phyloP scores from a whole-genome alignment of 495 filamentous ascomycete genomes.

The Daldinia childiae region DNA sequence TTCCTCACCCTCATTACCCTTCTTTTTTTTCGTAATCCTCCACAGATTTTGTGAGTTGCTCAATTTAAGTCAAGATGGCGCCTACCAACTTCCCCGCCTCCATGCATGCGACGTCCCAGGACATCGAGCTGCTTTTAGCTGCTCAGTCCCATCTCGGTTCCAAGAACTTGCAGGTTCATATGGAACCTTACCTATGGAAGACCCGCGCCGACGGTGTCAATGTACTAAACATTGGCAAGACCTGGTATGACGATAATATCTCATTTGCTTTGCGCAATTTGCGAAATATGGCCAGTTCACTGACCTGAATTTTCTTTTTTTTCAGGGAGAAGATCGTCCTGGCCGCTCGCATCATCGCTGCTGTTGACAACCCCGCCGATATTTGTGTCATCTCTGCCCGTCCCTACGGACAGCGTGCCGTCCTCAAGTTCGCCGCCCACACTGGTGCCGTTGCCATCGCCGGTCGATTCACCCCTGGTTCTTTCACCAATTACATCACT shows the following conservation, averaged over 20 bases:
- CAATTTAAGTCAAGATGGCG: conserved; percentile 77
- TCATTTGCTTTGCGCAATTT: conserved; percentile 40
- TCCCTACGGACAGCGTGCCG: conserved; percentile 98
- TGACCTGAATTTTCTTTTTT: conserved; percentile 10
- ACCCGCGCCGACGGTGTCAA: conserved; percentile 97
- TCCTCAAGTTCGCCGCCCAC: conserved; percentile 98
- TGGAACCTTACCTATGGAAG: conserved; percentile 99
- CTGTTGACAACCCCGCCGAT: conserved; percentile 99
- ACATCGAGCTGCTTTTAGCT: conserved; percentile 99
- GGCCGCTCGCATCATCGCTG: conserved; percentile 96
- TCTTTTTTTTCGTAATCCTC: conserved; percentile 43
- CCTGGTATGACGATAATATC: conserved; percentile 75
- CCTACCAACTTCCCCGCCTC: conserved; percentile 87
- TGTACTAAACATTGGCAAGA: conserved; percentile 99
- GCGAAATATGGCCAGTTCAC: conserved; percentile 17
- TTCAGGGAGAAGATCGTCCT: conserved; percentile 98
- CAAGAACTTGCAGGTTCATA: conserved; percentile 98
- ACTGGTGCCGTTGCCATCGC: conserved; percentile 98
- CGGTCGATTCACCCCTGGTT: conserved; percentile 99
- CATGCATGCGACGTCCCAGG: conserved; percentile 75
- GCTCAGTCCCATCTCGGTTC: conserved; percentile 96
- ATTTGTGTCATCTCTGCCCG: conserved; percentile 99
- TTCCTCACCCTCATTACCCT: conserved; percentile 63
- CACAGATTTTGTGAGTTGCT: conserved; percentile 55
- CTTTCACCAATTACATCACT: conserved; percentile 99